Evolutionary conservation across 1,284 basidiomycete genomes (phyloP).

Genomic region (Ceratobasidium sp.): DNA sequence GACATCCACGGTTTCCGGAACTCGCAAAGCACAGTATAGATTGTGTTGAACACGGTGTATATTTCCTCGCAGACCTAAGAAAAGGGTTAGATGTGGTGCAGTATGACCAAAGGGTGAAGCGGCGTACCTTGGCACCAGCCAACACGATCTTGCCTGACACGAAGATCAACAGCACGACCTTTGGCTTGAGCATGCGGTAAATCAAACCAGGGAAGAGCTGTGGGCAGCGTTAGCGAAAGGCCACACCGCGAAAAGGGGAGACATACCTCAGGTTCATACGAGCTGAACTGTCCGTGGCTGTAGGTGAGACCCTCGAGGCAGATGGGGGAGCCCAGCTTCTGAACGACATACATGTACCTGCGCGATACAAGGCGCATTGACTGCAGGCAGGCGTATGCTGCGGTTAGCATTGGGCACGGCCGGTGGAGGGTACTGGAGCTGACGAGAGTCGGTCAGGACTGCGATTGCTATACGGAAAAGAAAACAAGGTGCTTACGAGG

Average conservation of each 20-base stretch:
- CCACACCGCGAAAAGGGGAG: background rate
- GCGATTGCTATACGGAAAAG: too few species aligned
- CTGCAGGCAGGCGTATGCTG: too few species aligned
- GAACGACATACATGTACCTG: constrained; percentile 99
- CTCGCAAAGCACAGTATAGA: constrained; percentile 93
- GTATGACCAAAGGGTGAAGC: constrained; percentile 23
- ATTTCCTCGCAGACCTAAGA: constrained; percentile 96
- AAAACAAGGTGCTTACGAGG: background rate
- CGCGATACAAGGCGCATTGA: constrained; percentile 84
- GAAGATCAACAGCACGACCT: constrained; percentile 98
- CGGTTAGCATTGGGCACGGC: too few species aligned
- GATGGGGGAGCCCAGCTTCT: constrained; percentile 99
- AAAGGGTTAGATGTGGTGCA: constrained; percentile 44
- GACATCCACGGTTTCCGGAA: constrained; percentile 79
- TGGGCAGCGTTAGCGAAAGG: background rate
- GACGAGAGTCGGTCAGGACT: too few species aligned
- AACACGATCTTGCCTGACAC: constrained; percentile 99
- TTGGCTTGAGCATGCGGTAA: constrained; percentile 99
- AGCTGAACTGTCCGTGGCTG: constrained; percentile 97
- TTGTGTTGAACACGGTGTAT: constrained; percentile 99
- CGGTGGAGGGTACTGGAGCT: too few species aligned
- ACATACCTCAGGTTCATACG: constrained; percentile 95
- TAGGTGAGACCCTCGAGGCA: constrained; percentile 98
- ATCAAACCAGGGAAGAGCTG: constrained; percentile 99
- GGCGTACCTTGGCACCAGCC: constrained; percentile 94